Evolutionary conservation across 768 basidiomycete genomes (phyloP), one percentile per base, ranked within the genome.

Genomic region (Tulasnella sp.): DNA sequence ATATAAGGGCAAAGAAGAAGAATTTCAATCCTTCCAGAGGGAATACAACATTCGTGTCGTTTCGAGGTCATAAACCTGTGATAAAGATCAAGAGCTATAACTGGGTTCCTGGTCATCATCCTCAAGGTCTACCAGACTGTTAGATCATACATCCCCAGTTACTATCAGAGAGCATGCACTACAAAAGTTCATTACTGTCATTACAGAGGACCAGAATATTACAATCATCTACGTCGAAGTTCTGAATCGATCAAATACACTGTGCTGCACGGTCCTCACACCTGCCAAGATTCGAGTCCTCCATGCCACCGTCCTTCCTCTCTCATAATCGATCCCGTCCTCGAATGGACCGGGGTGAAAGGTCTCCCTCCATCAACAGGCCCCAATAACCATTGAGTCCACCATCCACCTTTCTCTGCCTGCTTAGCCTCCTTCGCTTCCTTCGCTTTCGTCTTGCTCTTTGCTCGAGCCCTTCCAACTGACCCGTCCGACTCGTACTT

Each of bases 1-100:
- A 85, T 96, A 98, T 87, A 95, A 94, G 85, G 85, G 88, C 74
- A 96, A 93, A 84, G 96, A 95, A 81, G 88, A 90, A 79, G 94
- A 94, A 78, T 91, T 95, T 80, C 92, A 94, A 81, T 84, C 85
- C 37, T 93, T 95, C 86, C 93, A 93, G 83, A 87, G 86, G 81
- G 92, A 94, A 76, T 90, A 93, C 83, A 90, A 89, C 79, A 92
- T 94, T 80, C 90, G 92, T 42, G 88, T 90, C 23, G 88, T 75
- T 18, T 32, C 61, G 15, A 44, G 74, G 15, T 61, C 29, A 57
- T 40, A 29, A 23, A 5, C 4, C 3, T 57, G 9, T 20, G 32
- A 48, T 32, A 57, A 51, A 13, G 32, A 71, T 29, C 10, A 10
- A 2, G n/a, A 3, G 10, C 13, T n/a, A 61, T 61, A 3, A 29